Evolutionary conservation across 768 basidiomycete species (phyloP).

Genomic region (Tubosaeta sp.): DNA sequence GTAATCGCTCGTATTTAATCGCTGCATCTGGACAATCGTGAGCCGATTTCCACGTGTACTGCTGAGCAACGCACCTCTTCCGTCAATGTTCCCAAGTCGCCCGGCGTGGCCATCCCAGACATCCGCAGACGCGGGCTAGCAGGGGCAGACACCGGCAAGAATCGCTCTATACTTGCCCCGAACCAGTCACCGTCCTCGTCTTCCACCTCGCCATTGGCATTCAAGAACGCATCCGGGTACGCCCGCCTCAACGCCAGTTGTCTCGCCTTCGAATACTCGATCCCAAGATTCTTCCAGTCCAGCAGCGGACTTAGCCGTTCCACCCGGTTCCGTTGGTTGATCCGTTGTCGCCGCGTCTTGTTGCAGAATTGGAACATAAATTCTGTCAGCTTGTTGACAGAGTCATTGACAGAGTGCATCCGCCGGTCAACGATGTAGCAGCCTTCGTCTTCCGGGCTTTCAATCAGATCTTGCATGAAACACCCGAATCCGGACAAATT

Average conservation of each 20-base stretch:
- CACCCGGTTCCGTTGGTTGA: conserved; percentile 98
- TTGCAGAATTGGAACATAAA: conserved; percentile 70
- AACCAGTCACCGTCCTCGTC: conserved; percentile 38
- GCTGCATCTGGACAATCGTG: conserved; percentile 64
- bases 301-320: conserved; percentile 89
- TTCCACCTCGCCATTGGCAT: conserved; percentile 47
- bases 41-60: background rate
- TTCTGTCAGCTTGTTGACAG: conserved; percentile 77
- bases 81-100: conserved; percentile 86
- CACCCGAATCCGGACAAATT: conserved; percentile 98
- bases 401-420: conserved; percentile 84
- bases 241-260: conserved; percentile 89
- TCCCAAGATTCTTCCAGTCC: conserved; percentile 97
- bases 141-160: conserved; percentile 73
- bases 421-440: conserved; percentile 96
- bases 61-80: conserved; percentile 55
- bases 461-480: conserved; percentile 98
- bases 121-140: conserved; percentile 78
- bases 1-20: conserved; percentile 82
- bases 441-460: conserved; percentile 89
- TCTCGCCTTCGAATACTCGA: conserved; percentile 95
- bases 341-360: conserved; percentile 92
- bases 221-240: conserved; percentile 91
- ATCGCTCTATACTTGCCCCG: conserved; percentile 58
- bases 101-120: conserved; percentile 82